Conservation (phyloP, 1,139 yeast genomes). For the Wickerhamomyces sp. region DNA sequence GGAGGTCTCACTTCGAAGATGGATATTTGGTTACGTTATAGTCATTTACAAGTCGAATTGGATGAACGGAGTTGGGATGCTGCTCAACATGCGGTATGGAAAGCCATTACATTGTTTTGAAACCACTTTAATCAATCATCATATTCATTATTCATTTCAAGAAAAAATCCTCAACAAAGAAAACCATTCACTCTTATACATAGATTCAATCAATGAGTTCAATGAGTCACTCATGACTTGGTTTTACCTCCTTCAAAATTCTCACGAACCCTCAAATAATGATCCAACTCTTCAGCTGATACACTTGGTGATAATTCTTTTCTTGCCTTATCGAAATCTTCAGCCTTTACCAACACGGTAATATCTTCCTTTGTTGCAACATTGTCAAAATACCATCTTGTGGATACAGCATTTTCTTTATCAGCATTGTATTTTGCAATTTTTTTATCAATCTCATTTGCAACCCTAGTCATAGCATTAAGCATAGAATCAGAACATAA, state of each 20-base stretch:
- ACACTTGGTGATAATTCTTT: constrained; percentile 76
- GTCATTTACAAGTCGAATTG: constrained; percentile 24
- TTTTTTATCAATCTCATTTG: constrained; percentile 67
- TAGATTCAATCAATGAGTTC: no score
- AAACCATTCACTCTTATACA: no score
- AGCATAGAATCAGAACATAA: constrained; percentile 91
- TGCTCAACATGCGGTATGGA: constrained; percentile 18
- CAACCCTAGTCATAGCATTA: constrained; percentile 90
- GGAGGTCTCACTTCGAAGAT: constrained; percentile 24
- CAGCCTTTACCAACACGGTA: constrained; percentile 60
- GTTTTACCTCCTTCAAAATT: constrained; percentile 53
- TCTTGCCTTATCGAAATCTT: constrained; percentile 74
- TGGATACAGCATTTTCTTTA: constrained; percentile 41
- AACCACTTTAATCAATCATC: not conserved
- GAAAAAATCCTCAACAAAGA: no score
- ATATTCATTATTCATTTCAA: no score
- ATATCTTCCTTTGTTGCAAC: constrained; percentile 65
- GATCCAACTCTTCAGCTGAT: constrained; percentile 79
- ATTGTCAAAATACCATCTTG: constrained; percentile 91
- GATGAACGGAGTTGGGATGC: constrained; percentile 25
- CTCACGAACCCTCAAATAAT: constrained; percentile 70
- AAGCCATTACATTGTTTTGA: constrained; percentile 9
- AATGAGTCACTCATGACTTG: not conserved
- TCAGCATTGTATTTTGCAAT: constrained; percentile 46
- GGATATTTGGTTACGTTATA: constrained; percentile 29